Evolutionary conservation across 192 early-diverging fungal genomes (phyloP).

Genomic region (Gamsiella multidivaricata): DNA sequence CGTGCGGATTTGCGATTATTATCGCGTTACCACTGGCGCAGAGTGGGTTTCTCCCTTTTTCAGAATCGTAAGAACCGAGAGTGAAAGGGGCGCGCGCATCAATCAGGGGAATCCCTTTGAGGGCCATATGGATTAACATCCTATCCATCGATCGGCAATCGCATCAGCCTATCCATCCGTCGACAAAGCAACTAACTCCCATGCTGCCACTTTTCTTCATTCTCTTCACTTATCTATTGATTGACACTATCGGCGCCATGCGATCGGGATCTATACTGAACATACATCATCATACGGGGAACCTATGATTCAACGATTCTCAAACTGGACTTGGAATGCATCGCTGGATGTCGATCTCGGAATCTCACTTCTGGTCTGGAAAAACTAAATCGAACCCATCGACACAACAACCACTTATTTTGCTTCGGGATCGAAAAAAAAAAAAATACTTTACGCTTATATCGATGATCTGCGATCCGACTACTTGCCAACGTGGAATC

Average conservation of each 20-base stretch:
- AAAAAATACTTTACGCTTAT: no score
- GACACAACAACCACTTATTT: background rate
- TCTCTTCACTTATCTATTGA: background rate
- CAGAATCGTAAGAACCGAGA: slow-evolving; percentile 26
- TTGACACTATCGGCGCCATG: no score
- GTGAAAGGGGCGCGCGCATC: background rate
- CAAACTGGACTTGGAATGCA: background rate
- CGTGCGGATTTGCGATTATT: background rate
- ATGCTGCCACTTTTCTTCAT: background rate
- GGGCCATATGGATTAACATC: background rate
- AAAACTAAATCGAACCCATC: slow-evolving; percentile 5
- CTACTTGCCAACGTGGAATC: no score
- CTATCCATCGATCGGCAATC: slow-evolving; percentile 34
- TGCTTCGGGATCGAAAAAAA: no score
- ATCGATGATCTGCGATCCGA: no score
- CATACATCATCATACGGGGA: slow-evolving; percentile 10
- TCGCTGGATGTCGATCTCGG: background rate
- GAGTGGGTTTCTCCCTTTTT: slow-evolving; percentile 22
- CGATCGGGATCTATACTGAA: no score
- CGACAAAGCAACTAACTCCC: background rate
- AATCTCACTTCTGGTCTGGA: background rate
- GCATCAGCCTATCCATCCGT: slow-evolving; percentile 27
- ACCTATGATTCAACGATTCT: slow-evolving; percentile 19
- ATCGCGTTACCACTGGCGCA: background rate
- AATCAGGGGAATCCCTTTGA: background rate